Evolutionary conservation across 257 asterid species (phyloP).

Genomic region (Penstemon davidsonii): DNA sequence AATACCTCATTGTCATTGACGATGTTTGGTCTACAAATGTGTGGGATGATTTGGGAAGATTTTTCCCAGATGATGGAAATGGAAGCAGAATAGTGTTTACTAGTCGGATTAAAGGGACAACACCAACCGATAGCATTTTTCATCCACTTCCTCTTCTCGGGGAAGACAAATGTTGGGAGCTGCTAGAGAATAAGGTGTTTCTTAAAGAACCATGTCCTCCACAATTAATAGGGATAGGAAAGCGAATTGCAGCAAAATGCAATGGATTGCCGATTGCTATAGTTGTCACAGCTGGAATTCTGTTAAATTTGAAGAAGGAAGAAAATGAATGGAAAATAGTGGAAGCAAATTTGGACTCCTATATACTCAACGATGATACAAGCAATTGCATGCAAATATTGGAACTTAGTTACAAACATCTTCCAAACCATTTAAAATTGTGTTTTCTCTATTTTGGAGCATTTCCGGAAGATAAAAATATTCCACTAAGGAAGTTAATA

Average conservation of each 20-base stretch:
- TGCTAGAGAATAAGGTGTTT: constrained; percentile 36
- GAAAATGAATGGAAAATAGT: constrained; percentile 28
- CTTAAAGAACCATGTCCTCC: constrained; percentile 26
- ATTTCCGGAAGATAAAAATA: too few species aligned
- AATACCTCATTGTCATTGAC: constrained; percentile 41
- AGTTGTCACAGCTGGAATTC: constrained; percentile 43
- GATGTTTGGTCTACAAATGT: constrained; percentile 41
- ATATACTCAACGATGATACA: too few species aligned
- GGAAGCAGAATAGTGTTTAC: constrained; percentile 46
- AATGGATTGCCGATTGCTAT: constrained; percentile 41
- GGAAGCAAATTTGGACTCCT: too few species aligned
- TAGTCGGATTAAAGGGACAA: constrained; percentile 26
- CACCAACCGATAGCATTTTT: constrained; percentile 6
- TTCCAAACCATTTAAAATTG: too few species aligned
- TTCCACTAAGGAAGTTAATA: too few species aligned
- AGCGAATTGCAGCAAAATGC: constrained; percentile 31
- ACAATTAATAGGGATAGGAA: constrained; percentile 19
- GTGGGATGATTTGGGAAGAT: constrained; percentile 20
- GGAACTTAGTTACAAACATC: too few species aligned
- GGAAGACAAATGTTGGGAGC: constrained; percentile 34
- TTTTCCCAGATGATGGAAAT: constrained; percentile 23
- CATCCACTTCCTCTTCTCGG: constrained; percentile 22
- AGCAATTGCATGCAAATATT: too few species aligned
- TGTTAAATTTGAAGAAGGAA: constrained; percentile 15
- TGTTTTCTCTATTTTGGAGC: too few species aligned